These are phyloP conservation scores for Trichocladium uniseriatum DNA, from an alignment of 495 filamentous ascomycete species.

Conservation along the genomic window DNA sequence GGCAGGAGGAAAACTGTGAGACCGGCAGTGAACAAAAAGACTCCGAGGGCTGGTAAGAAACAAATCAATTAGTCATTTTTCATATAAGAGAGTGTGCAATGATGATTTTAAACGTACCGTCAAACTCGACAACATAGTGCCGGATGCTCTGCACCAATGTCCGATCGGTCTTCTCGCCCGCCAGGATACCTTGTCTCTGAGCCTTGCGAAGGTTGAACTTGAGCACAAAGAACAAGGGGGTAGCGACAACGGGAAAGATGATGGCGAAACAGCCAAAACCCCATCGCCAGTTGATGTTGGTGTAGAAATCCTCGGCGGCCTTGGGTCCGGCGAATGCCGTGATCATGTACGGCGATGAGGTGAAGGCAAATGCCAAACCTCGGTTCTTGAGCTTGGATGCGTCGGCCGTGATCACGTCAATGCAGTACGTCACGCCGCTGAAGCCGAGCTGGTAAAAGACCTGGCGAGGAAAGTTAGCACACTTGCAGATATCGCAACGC, in stretches of 20 bases:
- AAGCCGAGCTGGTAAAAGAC: constrained; percentile 30
- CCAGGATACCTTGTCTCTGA: constrained; percentile 25
- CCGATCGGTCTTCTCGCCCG: constrained; percentile 24
- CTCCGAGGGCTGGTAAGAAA: constrained; percentile 31
- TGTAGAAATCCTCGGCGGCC: constrained; percentile 31
- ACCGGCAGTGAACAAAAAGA: constrained; percentile 43
- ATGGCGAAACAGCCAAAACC: constrained; percentile 48
- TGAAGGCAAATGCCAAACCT: constrained; percentile 47
- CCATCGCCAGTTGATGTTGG: constrained; percentile 47
- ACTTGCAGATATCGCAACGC: neutral
- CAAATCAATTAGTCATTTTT: neutral
- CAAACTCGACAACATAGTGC: constrained; percentile 47
- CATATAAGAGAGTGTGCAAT: neutral
- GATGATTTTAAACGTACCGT: constrained; percentile 21
- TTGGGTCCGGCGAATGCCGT: constrained; percentile 41
- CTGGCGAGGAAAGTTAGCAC: constrained; percentile 9
- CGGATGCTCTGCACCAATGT: constrained; percentile 43
- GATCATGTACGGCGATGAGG: constrained; percentile 48
- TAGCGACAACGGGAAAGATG: constrained; percentile 40
- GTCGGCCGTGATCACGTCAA: constrained; percentile 53
- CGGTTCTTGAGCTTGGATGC: constrained; percentile 48
- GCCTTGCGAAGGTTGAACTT: constrained; percentile 45
- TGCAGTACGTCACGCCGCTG: constrained; percentile 42
- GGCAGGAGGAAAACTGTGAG: constrained; percentile 55
- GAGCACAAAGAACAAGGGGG: constrained; percentile 39